These are phyloP conservation scores for Salix purpurea DNA, from an alignment of 345 rosid species.

Conservation along the genomic window DNA sequence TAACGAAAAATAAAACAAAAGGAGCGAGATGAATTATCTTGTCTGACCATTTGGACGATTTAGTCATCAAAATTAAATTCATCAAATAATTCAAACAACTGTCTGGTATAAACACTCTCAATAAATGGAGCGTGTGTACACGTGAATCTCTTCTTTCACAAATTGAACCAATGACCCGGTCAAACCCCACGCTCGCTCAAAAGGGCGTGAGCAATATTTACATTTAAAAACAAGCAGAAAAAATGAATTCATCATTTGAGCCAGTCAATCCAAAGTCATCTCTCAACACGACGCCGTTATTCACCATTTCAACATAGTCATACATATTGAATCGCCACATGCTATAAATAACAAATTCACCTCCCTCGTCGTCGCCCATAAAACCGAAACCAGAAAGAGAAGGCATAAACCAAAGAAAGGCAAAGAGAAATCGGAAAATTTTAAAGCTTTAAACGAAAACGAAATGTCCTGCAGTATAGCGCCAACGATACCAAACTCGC, in stretches of 20 bases:
- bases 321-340: not conserved
- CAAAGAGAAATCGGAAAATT: not conserved
- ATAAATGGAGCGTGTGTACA: not conserved
- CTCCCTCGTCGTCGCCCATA: not conserved
- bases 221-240: not conserved
- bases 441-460: not conserved
- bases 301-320: not conserved
- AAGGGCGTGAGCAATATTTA: not conserved
- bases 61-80: not conserved
- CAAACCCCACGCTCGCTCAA: not conserved
- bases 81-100: not conserved
- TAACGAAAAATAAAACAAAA: not conserved
- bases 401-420: not conserved
- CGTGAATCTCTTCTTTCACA: not conserved
- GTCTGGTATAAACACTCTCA: not conserved
- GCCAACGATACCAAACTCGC: constrained; percentile 24
- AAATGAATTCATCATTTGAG: not conserved
- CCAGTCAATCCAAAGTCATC: not conserved
- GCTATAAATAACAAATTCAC: too few species aligned
- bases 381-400: not conserved
- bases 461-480: constrained; percentile 28
- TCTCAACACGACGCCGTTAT: not conserved
- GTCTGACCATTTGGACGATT: constrained; percentile 8
- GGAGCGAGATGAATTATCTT: constrained; percentile 9
- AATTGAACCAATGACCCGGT: not conserved